Evolutionary conservation across 2,329 filamentous ascomycete genomes (phyloP), one percentile per base, ranked within the genome.

Genomic region (Paraphaeosphaeria sporulosa): DNA sequence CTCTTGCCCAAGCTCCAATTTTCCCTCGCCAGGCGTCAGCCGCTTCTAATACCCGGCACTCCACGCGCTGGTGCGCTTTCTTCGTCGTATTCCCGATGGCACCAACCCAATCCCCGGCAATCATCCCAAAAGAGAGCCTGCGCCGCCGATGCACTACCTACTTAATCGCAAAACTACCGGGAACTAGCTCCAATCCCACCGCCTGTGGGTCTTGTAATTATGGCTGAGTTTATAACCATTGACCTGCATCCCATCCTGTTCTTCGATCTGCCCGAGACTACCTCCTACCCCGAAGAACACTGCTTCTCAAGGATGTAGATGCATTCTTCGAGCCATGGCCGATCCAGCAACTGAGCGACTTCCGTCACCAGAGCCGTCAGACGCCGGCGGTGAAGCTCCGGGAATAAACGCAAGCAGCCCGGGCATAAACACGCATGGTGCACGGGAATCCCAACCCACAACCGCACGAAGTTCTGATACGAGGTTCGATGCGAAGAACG

Each of bases 341-440:
- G 72, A 70, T 58, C 71, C 76, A 50, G 76, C 79, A 55, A 69
- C 78, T 52, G 70, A 77, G 34, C 66, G 79, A 19, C 75, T 70
- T 10, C 47, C 57, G 44, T 70, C 68, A 48, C 60, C 70, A n/a
- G 58, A 65, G 12, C 63, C 65, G 34, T 17, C 60, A 13, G 58
- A 27, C 34, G 59, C 55, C 36, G 57, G 56, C 46, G 47, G 49
- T 55, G 65, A 43, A 30, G 27, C 44, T 10, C 57, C 74, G 74
- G 74, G 65, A 76, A 76, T 77, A 77, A 73, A 43, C 27, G 57
- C 30, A 53, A 42, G 59, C 47, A 55, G 13, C 56, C 57, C 58
- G 61, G 55, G 48, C 40, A 46, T 32, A 56, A 59, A 58, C n/a
- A 34, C 2, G 36, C 53, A 27, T n/a, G 15, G 15, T 46, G 52